Percentiles rank a stretch among this genome's conserved stretches.
phyloP scores from a whole-genome alignment of 768 basidiomycete genomes.

The Astraeus odoratus region DNA sequence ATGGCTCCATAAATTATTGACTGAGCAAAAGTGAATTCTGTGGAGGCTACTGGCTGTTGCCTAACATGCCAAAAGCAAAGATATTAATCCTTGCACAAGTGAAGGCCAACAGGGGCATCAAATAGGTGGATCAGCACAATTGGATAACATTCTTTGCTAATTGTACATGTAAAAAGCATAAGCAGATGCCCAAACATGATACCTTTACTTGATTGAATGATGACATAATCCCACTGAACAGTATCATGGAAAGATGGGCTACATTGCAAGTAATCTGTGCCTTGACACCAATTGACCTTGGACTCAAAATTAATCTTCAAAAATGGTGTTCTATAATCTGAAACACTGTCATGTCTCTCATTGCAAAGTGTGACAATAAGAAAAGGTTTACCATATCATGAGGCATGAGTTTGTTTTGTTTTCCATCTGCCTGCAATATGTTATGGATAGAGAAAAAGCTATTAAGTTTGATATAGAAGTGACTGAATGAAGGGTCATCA shows the following conservation, averaged over 20 bases:
- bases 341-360: not conserved
- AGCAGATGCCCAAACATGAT: conserved; percentile 15
- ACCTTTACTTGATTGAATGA: conserved; percentile 15
- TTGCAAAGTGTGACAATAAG: not conserved
- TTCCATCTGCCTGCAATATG: not conserved
- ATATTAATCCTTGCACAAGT: conserved; percentile 15
- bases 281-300: conserved; percentile 8
- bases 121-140: conserved; percentile 16
- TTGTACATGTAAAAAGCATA: conserved; percentile 12
- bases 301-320: conserved; percentile 15
- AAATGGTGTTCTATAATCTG: not conserved
- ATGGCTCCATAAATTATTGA: conserved; percentile 27
- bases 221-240: conserved; percentile 17
- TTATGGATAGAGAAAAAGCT: not conserved
- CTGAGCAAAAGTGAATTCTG: conserved; percentile 19
- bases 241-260: conserved; percentile 9
- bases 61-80: conserved; percentile 16
- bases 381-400: not conserved
- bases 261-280: conserved; percentile 11
- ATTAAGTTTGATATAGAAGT: not conserved
- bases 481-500: not conserved
- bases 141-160: conserved; percentile 6
- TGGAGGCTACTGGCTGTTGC: not conserved
- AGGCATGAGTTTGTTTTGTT: not conserved
- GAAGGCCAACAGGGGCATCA: conserved; percentile 6